Evolutionary conservation across 1,139 yeast species (phyloP).

Genomic region (Hyphopichia pseudoburtonii): DNA sequence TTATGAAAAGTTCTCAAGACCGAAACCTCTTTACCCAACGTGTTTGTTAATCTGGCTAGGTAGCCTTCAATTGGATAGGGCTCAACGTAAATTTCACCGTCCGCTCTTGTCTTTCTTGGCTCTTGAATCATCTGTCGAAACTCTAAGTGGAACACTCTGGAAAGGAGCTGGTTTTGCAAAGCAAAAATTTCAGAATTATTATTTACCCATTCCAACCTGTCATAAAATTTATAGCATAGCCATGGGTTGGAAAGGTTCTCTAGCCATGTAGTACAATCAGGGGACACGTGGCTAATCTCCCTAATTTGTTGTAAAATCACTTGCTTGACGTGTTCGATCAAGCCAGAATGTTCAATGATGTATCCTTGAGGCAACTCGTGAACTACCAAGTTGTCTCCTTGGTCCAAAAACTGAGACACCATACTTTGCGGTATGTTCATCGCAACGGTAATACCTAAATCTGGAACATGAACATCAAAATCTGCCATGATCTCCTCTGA

Average conservation of each 20-base stretch:
- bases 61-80: constrained; percentile 81
- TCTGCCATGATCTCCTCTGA: constrained; percentile 25
- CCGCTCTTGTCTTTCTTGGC: constrained; percentile 6
- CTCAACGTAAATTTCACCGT: constrained; percentile 32
- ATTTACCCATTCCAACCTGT: constrained; percentile 72
- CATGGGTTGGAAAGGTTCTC: constrained; percentile 30
- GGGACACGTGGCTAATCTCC: constrained; percentile 5
- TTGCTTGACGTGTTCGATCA: constrained; percentile 33
- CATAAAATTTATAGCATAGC: constrained; percentile 67
- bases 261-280: constrained; percentile 16
- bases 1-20: constrained; percentile 50
- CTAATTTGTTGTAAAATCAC: constrained; percentile 14
- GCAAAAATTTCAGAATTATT: constrained; percentile 50
- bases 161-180: constrained; percentile 28
- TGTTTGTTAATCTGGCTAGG: constrained; percentile 55
- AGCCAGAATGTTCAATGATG: constrained; percentile 24
- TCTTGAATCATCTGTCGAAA: constrained; percentile 43
- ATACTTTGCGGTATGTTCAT: constrained; percentile 36
- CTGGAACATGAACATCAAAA: constrained; percentile 52
- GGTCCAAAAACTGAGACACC: constrained; percentile 15
- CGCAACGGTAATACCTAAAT: constrained; percentile 43
- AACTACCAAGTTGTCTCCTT: constrained; percentile 10
- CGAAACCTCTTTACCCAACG: constrained; percentile 43
- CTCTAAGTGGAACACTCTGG: constrained; percentile 44
- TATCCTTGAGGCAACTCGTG: constrained; percentile 31